Percentiles rank a stretch among this genome's conserved stretches.
Conservation (phyloP, 768 basidiomycete genomes). For the Trametes elegans region DNA sequence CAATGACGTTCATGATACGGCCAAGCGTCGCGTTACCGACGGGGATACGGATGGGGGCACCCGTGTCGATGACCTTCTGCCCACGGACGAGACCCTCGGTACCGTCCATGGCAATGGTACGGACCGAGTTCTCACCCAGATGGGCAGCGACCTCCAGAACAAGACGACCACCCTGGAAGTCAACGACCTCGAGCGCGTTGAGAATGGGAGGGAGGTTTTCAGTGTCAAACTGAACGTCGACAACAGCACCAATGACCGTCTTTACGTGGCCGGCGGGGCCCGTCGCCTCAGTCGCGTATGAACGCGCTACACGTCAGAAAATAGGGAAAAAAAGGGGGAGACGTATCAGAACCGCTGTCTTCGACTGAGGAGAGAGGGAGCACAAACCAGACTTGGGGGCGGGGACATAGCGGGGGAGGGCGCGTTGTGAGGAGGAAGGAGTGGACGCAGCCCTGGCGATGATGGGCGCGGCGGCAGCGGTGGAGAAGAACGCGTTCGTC, state of each 20-base stretch:
- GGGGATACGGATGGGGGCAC: constrained; percentile 93
- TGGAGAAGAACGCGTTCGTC: constrained; percentile 79
- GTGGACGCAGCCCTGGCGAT: constrained; percentile 51
- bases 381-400: constrained; percentile 53
- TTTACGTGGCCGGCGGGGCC: constrained; percentile 76
- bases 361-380: constrained; percentile 2
- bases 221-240: constrained; percentile 97
- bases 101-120: constrained; percentile 99
- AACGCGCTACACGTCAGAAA: constrained; percentile 53
- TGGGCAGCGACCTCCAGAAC: constrained; percentile 99
- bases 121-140: constrained; percentile 98
- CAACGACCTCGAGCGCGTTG: constrained; percentile 97
- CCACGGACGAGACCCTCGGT: constrained; percentile 99
- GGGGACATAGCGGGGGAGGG: constrained; percentile 48
- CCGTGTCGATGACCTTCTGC: constrained; percentile 95
- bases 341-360: constrained; percentile 5
- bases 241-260: constrained; percentile 99
- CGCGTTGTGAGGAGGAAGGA: constrained; percentile 43
- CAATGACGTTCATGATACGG: constrained; percentile 99
- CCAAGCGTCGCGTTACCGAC: constrained; percentile 94
- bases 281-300: constrained; percentile 91
- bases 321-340: constrained; percentile 21
- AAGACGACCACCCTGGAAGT: constrained; percentile 91
- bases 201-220: constrained; percentile 96
- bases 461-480: constrained; percentile 52